phyloP scores from a whole-genome alignment of 2,329 filamentous ascomycete species.

The Pseudonectria buxi region DNA sequence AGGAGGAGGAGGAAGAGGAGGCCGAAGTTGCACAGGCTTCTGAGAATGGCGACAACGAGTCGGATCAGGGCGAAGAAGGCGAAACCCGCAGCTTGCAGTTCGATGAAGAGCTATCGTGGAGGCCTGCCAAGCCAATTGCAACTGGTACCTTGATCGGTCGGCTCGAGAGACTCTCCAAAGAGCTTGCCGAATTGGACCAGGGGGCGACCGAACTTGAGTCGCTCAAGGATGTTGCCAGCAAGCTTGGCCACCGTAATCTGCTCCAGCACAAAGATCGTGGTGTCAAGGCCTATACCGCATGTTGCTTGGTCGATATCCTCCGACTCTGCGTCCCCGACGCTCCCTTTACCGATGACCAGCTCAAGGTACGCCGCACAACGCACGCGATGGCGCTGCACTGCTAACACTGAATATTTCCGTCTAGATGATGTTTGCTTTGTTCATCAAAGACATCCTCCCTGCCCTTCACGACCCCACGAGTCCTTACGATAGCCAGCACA shows the following conservation, averaged over 20 bases:
- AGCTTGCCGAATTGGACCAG: slow-evolving; percentile 81
- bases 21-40: background rate
- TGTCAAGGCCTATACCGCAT: slow-evolving; percentile 80
- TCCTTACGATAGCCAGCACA: slow-evolving; percentile 87
- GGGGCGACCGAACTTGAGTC: slow-evolving; percentile 78
- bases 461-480: slow-evolving; percentile 79
- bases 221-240: slow-evolving; percentile 75
- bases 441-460: slow-evolving; percentile 76
- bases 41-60: slow-evolving; percentile 3
- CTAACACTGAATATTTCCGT: slow-evolving; percentile 13
- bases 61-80: slow-evolving; percentile 19
- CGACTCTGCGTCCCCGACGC: slow-evolving; percentile 90
- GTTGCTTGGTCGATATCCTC: slow-evolving; percentile 88
- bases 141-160: slow-evolving; percentile 76
- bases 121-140: slow-evolving; percentile 80
- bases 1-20: slow-evolving; percentile 9
- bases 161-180: slow-evolving; percentile 71
- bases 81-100: slow-evolving; percentile 56
- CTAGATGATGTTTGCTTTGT: slow-evolving; percentile 87
- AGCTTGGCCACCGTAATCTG: slow-evolving; percentile 74
- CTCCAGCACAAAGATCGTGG: slow-evolving; percentile 89
- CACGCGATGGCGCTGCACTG: background rate
- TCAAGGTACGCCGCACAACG: slow-evolving; percentile 61
- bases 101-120: slow-evolving; percentile 82
- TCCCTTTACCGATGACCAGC: slow-evolving; percentile 81